Evolutionary conservation across 345 rosid genomes (phyloP).

Genomic region (Laguncularia racemosa): DNA sequence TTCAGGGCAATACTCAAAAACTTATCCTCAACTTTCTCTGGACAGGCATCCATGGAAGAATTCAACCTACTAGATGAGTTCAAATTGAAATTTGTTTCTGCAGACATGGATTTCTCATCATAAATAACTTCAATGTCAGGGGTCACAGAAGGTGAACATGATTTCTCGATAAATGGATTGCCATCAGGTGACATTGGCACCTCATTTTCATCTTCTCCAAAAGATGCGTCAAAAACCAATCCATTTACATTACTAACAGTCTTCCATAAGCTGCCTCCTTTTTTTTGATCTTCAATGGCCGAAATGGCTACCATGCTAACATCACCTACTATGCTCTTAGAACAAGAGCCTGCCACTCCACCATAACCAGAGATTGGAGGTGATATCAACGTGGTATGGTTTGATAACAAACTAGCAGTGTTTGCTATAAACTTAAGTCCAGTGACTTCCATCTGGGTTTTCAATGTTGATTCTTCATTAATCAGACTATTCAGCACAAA

Average conservation of each 20-base stretch:
- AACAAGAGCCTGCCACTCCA: background rate
- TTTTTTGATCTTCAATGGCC: background rate
- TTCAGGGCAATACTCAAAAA: conserved; percentile 8
- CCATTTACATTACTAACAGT: conserved; percentile 3
- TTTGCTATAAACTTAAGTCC: conserved; percentile 21
- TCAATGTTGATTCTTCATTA: conserved; percentile 15
- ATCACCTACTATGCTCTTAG: background rate
- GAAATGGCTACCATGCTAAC: background rate
- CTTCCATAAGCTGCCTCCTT: conserved; percentile 1
- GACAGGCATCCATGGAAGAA: background rate
- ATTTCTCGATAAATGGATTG: conserved; percentile 7
- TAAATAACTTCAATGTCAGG: conserved; percentile 5
- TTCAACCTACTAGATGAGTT: conserved; percentile 8
- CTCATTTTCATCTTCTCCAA: conserved; percentile 8
- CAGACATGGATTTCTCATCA: conserved; percentile 11
- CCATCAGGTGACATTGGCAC: conserved; percentile 6
- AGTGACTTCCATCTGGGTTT: conserved; percentile 26
- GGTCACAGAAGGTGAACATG: conserved; percentile 12
- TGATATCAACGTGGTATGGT: conserved; percentile 6
- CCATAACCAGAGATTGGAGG: conserved; percentile 2
- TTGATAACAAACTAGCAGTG: conserved; percentile 16
- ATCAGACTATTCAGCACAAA: conserved; percentile 18
- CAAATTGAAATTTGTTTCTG: conserved; percentile 15
- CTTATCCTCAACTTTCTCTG: background rate
- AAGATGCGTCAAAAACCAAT: conserved; percentile 6